Base-by-base conservation (phyloP, 1,284 basidiomycete species). In the Crocinoboletus sp. region DNA sequence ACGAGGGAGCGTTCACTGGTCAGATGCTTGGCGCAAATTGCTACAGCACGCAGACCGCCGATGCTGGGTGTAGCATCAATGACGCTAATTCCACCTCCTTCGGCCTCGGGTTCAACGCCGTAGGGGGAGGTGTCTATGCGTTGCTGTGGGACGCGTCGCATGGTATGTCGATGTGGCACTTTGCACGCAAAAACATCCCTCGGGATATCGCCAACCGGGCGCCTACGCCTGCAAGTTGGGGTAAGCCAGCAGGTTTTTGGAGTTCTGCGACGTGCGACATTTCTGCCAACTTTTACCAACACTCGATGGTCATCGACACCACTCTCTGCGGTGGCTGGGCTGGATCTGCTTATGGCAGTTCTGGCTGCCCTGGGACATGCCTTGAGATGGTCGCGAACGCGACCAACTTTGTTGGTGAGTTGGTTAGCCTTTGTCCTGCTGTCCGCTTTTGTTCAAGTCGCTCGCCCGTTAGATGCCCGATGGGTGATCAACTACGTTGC, bases 101-200 rank as follows among this genome's bases (percentile, higher is more conserved):
- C 55, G 89, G 88, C 1, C 65, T 74, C 39, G 71, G 69, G 8
- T 89, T 92, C 71, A 91, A 92, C 65, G 9, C 0, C 5, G 55
- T 55, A 10, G 71, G 71, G 3, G 91, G 91, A 12, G 90, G 89
- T 15, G 84, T 91, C 17, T 89, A 73, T 56, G 89, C 80, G 0
- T 81, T 85, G 63, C 64, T 80, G 28, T 86, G 86, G 81, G 75
- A 84, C 53, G 56, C 57, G 16, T 60, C 19, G 5, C 0, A 63
- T 4, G 89, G 85, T 3, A 81, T 95, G 63, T 74, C 69, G 33
- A 73, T 92, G 42, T 95, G 88, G 86, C 78, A 78, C 61, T 92
- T 90, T 70, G 57, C 76, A 22, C 77, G 89, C 29, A 57, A 52
- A 25, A 59, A 69, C 3, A 80, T 94, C 40, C 91, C 91, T 1